phyloP scores from a whole-genome alignment of 306 rosid genomes.

The Glycine latifolia region DNA sequence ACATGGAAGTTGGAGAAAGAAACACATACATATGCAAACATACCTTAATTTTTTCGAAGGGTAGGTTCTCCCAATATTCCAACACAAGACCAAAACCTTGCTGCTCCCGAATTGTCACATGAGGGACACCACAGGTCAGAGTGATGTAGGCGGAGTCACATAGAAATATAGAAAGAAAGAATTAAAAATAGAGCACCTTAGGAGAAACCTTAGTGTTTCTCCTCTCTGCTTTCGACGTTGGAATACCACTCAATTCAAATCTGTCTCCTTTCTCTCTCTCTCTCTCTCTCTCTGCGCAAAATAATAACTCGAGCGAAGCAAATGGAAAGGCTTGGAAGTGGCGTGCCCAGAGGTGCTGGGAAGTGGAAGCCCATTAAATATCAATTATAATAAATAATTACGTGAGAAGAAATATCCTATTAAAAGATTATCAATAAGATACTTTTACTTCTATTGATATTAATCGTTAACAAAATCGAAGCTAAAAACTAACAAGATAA shows the following conservation, averaged over 20 bases:
- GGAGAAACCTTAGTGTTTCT: slow-evolving; percentile 13
- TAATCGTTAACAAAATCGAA: too few relatives aligned
- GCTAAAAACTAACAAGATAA: too few relatives aligned
- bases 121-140: slow-evolving; percentile 18
- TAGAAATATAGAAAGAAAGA: slow-evolving; percentile 11
- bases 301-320: not conserved
- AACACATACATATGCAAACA: not conserved
- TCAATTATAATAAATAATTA: not conserved
- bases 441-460: too few relatives aligned
- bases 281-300: not conserved
- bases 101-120: slow-evolving; percentile 43
- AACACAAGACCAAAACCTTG: slow-evolving; percentile 5
- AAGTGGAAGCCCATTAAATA: slow-evolving; percentile 38
- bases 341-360: slow-evolving; percentile 25
- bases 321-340: slow-evolving; percentile 39
- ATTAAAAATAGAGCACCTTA: slow-evolving; percentile 10
- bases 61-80: slow-evolving; percentile 29
- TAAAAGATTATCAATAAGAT: too few relatives aligned
- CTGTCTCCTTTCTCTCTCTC: slow-evolving; percentile 4
- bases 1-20: not conserved
- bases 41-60: slow-evolving; percentile 44
- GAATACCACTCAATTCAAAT: slow-evolving; percentile 56
- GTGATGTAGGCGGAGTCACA: not conserved
- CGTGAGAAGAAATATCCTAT: too few relatives aligned
- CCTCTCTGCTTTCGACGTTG: slow-evolving; percentile 67